Base-by-base conservation (phyloP, 345 rosid species). In the Eucalyptus albens region DNA sequence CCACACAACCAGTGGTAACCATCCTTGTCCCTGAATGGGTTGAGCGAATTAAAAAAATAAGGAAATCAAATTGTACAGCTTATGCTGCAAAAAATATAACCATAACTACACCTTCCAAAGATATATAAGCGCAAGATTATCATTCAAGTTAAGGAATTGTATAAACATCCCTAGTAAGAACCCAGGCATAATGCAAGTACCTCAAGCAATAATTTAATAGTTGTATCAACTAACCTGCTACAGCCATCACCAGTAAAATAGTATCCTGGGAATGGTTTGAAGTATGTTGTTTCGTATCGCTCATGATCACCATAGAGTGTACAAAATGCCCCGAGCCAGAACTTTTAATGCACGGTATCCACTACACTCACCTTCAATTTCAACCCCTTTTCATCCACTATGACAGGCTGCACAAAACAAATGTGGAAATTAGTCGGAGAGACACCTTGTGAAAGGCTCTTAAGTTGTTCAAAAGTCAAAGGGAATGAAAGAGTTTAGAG, bases 311-410 rank as follows among this genome's bases (percentile, higher is more conserved):
- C 98, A 90, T 93, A 97, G 87, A 97, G 95, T 91, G 99, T 97
- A 88, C 99, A 93, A 92, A 97, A 97, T 87, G 99, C 98, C 90
- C 97, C 98, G 8, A 99, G 99, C 99, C 99, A 97, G 99, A 97
- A 90, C 91, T 86, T 94, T 95, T 97, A 86, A 97, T 91, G 72
- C 99, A 97, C 50, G 95, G 93, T 94, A 97, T 86, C 99, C 99
- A 90, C 95, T 97, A 92, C 99, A 97, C 93, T 94, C 96, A 15
- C 99, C 99, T 89, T 97, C 96, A 91, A 97, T 93, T 93, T 97
- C 99, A 94, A 90, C 93, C 55, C 99, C 99, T 97, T 97, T 90
- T 97, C 99, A 91, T 97, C 99, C 92, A 97, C 99, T 87, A 97
- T 94, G 90, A 93, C 96, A 90, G 98, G 98, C 99, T 97, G 90